phyloP scores from a whole-genome alignment of 2,329 filamentous ascomycete species.

The Aureobasidium sp. region DNA sequence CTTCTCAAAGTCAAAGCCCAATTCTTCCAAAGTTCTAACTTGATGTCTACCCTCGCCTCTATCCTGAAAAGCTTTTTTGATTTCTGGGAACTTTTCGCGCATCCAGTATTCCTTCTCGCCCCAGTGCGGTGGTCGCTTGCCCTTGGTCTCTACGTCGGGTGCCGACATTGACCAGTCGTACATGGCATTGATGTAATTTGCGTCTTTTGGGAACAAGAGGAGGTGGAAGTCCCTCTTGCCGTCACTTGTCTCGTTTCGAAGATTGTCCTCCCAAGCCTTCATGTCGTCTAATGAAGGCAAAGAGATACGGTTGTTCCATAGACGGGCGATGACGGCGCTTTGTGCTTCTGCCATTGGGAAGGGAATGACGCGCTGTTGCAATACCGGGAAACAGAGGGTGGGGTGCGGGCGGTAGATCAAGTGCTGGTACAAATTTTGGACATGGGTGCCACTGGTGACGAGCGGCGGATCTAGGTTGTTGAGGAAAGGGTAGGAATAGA shows the following conservation, averaged over 20 bases:
- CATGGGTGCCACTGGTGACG: conserved; percentile 61
- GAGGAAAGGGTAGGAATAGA: conserved; percentile 75
- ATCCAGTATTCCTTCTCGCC: conserved; percentile 64
- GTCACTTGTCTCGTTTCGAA: conserved; percentile 36
- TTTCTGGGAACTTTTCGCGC: conserved; percentile 58
- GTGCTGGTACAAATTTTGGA: conserved; percentile 70
- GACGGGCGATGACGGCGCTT: conserved; percentile 65
- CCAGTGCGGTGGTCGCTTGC: conserved; percentile 67
- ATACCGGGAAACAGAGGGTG: conserved; percentile 66
- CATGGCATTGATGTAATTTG: conserved; percentile 61
- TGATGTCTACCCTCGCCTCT: conserved; percentile 49
- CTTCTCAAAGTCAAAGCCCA: conserved; percentile 47
- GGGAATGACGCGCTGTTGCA: conserved; percentile 81
- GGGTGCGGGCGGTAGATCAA: conserved; percentile 69
- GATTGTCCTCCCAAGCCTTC: conserved; percentile 55
- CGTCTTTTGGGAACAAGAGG: conserved; percentile 55
- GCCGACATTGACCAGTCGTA: conserved; percentile 54
- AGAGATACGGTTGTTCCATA: conserved; percentile 64
- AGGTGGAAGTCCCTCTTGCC: conserved; percentile 49
- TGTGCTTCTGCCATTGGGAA: conserved; percentile 77
- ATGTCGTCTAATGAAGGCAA: conserved; percentile 61
- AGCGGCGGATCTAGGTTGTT: conserved; percentile 45
- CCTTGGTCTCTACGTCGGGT: conserved; percentile 35
- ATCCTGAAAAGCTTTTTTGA: conserved; percentile 64
- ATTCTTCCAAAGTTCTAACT: conserved; percentile 60